Evolutionary conservation across 768 basidiomycete genomes (phyloP).

Genomic region (Leucocoprinus birnbaumii): DNA sequence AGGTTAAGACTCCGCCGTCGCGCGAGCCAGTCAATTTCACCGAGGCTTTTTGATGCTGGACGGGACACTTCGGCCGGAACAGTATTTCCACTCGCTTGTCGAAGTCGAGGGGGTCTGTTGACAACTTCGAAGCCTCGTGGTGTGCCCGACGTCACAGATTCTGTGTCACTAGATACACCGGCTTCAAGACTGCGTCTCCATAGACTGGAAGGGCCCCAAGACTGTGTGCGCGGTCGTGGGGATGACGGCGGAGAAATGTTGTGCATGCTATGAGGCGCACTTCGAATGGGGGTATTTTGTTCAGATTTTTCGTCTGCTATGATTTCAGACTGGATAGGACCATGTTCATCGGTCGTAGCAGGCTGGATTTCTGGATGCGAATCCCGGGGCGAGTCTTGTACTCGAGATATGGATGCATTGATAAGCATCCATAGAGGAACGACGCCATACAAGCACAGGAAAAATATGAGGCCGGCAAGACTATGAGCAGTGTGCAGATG

Average conservation of each 20-base stretch:
- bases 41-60: constrained; percentile 51
- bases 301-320: constrained; percentile 29
- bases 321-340: constrained; percentile 19
- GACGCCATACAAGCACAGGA: constrained; percentile 55
- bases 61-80: constrained; percentile 20
- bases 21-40: constrained; percentile 78
- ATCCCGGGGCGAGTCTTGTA: neutral
- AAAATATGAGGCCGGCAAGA: constrained; percentile 62
- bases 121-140: constrained; percentile 48
- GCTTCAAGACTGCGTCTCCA: constrained; percentile 43
- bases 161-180: constrained; percentile 39
- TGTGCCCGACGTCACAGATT: constrained; percentile 40
- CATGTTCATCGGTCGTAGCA: constrained; percentile 9
- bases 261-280: constrained; percentile 33
- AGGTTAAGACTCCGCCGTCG: constrained; percentile 68
- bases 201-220: constrained; percentile 45
- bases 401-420: neutral
- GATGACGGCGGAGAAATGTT: constrained; percentile 40
- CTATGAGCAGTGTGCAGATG: constrained; percentile 62
- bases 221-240: constrained; percentile 41
- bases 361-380: neutral
- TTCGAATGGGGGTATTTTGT: constrained; percentile 20
- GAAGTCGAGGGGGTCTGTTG: constrained; percentile 41
- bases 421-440: constrained; percentile 30
- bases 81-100: constrained; percentile 26